Conservation (phyloP, 106 monocot species). For the Platanthera zijinensis region DNA sequence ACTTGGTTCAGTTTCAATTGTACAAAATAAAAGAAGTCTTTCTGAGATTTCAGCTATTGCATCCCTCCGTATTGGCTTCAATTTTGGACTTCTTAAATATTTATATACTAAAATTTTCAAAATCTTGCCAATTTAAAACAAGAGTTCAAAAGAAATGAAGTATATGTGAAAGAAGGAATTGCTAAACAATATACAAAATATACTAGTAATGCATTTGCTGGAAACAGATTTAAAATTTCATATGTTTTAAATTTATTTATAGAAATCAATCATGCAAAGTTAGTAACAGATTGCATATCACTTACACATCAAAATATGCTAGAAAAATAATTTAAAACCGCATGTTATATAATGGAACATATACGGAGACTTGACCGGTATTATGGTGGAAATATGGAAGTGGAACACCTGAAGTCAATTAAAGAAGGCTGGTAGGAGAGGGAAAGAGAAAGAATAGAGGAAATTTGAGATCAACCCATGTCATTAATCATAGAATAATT, state of each 20-base stretch:
- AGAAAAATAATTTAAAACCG: not conserved
- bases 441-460: too few species aligned
- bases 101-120: not conserved
- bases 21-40: not conserved
- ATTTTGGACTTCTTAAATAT: not conserved
- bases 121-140: not conserved
- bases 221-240: not conserved
- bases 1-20: not conserved
- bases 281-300: not conserved
- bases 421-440: too few species aligned
- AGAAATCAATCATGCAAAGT: not conserved
- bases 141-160: not conserved
- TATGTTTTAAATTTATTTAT: not conserved
- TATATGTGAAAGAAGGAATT: not conserved
- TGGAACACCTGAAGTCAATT: too few species aligned
- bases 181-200: not conserved
- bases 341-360: not conserved
- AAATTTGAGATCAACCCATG: too few species aligned
- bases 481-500: too few species aligned
- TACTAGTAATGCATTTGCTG: not conserved
- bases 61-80: not conserved
- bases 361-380: not conserved
- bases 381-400: too few species aligned
- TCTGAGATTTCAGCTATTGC: not conserved
- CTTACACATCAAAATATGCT: not conserved